Evolutionary conservation across 2,329 filamentous ascomycete genomes (phyloP).

Genomic region (Colletotrichum ledebouriae): DNA sequence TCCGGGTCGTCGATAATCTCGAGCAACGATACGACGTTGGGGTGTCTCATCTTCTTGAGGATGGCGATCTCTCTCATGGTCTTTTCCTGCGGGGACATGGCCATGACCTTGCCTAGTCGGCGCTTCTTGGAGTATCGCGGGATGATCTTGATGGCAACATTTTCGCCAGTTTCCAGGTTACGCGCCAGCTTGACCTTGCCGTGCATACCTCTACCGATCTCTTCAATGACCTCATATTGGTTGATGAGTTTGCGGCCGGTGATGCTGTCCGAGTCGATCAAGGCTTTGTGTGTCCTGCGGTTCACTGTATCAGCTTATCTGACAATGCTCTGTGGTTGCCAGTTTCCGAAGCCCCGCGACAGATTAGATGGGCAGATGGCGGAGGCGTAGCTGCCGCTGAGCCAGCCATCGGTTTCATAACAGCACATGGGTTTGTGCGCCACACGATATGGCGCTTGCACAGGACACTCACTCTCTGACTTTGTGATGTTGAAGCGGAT

Average conservation of each 20-base stretch:
- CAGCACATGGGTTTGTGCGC: too few relatives aligned
- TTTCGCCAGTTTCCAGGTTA: constrained; percentile 79
- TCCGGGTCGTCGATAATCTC: constrained; percentile 98
- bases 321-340: constrained; percentile 27
- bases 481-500: constrained; percentile 78
- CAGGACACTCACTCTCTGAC: constrained; percentile 77
- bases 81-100: constrained; percentile 77
- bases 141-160: constrained; percentile 98
- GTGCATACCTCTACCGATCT: constrained; percentile 95
- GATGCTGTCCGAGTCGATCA: constrained; percentile 88
- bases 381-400: constrained; percentile 11
- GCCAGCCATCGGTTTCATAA: neutral
- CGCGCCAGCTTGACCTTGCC: constrained; percentile 97
- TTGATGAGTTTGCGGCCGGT: constrained; percentile 98
- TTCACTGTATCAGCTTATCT: constrained; percentile 32
- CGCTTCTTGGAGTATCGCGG: constrained; percentile 94
- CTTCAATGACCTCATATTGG: constrained; percentile 96
- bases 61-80: constrained; percentile 98
- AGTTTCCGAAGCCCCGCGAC: constrained; percentile 9
- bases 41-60: constrained; percentile 96
- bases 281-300: constrained; percentile 84
- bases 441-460: neutral
- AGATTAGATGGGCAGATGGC: constrained; percentile 22
- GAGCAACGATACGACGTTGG: constrained; percentile 94
- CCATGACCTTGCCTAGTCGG: constrained; percentile 85